These are phyloP conservation scores for Leccinum fuscescens DNA, from an alignment of 1,284 basidiomycete genomes.

Conservation along the genomic window DNA sequence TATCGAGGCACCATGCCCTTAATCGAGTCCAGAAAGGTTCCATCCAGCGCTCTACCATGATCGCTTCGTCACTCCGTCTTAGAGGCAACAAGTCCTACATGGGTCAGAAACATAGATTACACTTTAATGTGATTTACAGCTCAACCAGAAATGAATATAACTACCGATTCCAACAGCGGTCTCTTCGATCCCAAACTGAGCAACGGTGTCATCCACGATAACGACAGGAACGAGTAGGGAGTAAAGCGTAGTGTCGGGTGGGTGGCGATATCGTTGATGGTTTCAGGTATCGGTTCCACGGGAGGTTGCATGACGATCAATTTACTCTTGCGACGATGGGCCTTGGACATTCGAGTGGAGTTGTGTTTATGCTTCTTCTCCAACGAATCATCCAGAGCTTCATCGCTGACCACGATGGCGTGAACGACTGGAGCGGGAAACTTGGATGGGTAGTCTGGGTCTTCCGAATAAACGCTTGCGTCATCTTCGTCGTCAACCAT, in stretches of 20 bases:
- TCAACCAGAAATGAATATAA: constrained; percentile 28
- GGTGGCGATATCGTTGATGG: constrained; percentile 18
- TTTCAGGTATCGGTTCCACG: constrained; percentile 14
- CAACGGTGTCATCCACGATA: constrained; percentile 30
- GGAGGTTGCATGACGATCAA: constrained; percentile 29
- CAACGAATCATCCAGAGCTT: background rate
- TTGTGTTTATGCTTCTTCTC: constrained; percentile 3
- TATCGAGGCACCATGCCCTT: constrained; percentile 20
- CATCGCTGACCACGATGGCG: constrained; percentile 2
- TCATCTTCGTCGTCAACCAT: constrained; percentile 24
- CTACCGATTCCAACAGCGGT: constrained; percentile 33
- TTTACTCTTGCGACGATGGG: constrained; percentile 14
- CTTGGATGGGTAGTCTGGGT: constrained; percentile 9
- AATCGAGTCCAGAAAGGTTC: constrained; percentile 28
- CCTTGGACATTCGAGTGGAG: background rate
- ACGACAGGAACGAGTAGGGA: constrained; percentile 18
- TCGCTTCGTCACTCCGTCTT: constrained; percentile 27
- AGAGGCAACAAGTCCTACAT: constrained; percentile 28
- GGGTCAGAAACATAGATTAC: constrained; percentile 10
- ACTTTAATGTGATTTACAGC: constrained; percentile 20
- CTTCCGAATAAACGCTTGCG: constrained; percentile 2
- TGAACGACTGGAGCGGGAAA: background rate
- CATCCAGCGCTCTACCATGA: constrained; percentile 26
- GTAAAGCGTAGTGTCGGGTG: constrained; percentile 21
- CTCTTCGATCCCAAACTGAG: constrained; percentile 26